phyloP scores from a whole-genome alignment of 495 filamentous ascomycete species.

The Amphirosellinia nigrospora region DNA sequence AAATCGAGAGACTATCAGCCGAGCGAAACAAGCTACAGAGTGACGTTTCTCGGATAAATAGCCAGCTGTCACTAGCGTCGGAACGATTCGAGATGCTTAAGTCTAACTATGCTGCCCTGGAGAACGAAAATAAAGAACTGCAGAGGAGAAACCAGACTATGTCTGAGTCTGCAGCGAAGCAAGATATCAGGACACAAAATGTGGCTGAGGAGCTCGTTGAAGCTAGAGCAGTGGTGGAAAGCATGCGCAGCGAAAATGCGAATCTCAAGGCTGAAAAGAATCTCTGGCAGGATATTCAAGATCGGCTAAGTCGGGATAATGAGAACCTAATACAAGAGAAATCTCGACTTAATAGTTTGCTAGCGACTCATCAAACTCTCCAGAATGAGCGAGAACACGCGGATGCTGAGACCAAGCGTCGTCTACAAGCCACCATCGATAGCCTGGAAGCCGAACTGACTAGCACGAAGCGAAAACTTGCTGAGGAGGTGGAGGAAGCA shows the following conservation, averaged over 20 bases:
- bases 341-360: constrained; percentile 75
- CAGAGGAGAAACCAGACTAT: constrained; percentile 77
- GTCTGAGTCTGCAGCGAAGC: constrained; percentile 82
- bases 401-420: constrained; percentile 78
- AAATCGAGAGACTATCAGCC: constrained; percentile 78
- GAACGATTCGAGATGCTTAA: constrained; percentile 92
- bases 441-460: constrained; percentile 77
- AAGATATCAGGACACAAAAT: constrained; percentile 88
- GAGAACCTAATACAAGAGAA: constrained; percentile 83
- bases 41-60: constrained; percentile 76
- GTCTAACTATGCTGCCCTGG: constrained; percentile 79
- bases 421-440: constrained; percentile 78
- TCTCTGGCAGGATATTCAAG: constrained; percentile 89
- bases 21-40: constrained; percentile 83
- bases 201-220: constrained; percentile 93
- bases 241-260: constrained; percentile 85
- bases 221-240: constrained; percentile 78
- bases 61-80: constrained; percentile 77
- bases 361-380: constrained; percentile 81
- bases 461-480: constrained; percentile 80
- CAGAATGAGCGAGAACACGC: constrained; percentile 88
- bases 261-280: constrained; percentile 93
- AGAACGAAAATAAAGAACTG: constrained; percentile 82
- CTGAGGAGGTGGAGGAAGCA: constrained; percentile 80
- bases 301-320: constrained; percentile 83